These are phyloP conservation scores for Graphiopsis chlorocephala DNA, from an alignment of 2,329 filamentous ascomycete genomes.

Conservation along the genomic window DNA sequence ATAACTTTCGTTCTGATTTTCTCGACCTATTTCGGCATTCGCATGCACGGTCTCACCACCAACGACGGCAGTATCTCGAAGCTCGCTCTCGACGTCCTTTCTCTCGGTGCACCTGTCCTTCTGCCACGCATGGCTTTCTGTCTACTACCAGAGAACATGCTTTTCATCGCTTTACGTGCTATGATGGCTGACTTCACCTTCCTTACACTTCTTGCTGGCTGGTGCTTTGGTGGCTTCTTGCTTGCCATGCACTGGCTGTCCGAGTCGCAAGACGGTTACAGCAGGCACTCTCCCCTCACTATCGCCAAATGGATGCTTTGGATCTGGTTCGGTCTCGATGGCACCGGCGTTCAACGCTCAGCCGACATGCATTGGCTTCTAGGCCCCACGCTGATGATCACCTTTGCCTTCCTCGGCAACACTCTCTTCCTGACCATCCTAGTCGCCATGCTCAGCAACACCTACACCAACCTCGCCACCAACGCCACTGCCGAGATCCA, in stretches of 20 bases:
- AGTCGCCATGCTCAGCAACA: constrained; percentile 82
- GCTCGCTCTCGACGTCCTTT: constrained; percentile 69
- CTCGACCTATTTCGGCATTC: constrained; percentile 63
- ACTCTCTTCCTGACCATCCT: constrained; percentile 86
- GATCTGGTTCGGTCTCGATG: constrained; percentile 88
- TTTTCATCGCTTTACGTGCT: constrained; percentile 75
- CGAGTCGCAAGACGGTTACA: constrained; percentile 50
- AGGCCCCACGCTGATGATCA: constrained; percentile 75
- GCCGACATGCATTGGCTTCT: constrained; percentile 75
- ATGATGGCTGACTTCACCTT: constrained; percentile 88
- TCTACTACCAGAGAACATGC: constrained; percentile 76
- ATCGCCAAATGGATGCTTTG: constrained; percentile 90
- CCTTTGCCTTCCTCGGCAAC: constrained; percentile 82
- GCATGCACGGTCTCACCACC: constrained; percentile 61
- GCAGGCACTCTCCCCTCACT: constrained; percentile 52
- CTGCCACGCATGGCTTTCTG: constrained; percentile 80
- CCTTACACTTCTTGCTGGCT: constrained; percentile 69
- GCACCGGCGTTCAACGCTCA: constrained; percentile 55
- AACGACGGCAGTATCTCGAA: constrained; percentile 36
- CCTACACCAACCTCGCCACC: constrained; percentile 72
- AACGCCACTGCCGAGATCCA: constrained; percentile 82
- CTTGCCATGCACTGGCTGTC: constrained; percentile 77
- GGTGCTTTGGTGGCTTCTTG: constrained; percentile 82
- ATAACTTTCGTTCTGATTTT: constrained; percentile 75
- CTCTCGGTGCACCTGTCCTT: constrained; percentile 73